phyloP scores from a whole-genome alignment of 305 asterid genomes.

The Fraxinus ornus region DNA sequence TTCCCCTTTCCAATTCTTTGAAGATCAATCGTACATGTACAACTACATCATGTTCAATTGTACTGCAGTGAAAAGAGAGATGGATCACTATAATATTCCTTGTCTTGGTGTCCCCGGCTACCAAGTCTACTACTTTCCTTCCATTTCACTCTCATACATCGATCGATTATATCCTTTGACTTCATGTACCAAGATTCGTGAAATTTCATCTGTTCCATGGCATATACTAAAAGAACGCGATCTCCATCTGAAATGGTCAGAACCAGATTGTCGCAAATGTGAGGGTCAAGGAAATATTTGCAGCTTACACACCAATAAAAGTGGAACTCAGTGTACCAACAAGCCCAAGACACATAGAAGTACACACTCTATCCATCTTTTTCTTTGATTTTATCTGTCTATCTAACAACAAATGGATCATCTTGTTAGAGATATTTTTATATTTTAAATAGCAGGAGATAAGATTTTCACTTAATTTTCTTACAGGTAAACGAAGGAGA shows the following conservation, averaged over 20 bases:
- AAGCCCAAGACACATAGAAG: not conserved
- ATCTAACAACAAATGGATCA: not conserved
- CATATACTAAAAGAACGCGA: rapidly evolving
- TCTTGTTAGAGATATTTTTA: not conserved
- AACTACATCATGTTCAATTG: constrained; percentile 9
- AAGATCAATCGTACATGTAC: rapidly evolving
- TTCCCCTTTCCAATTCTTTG: not conserved
- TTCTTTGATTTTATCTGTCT: not conserved
- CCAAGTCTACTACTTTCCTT: not conserved
- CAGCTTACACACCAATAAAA: not conserved
- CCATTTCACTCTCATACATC: not conserved
- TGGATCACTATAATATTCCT: not conserved
- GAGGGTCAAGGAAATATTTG: constrained; percentile 19
- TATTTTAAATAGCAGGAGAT: not conserved
- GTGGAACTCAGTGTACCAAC: not conserved
- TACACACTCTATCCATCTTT: not conserved
- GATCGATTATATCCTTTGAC: too few species aligned
- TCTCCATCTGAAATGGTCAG: constrained; percentile 16
- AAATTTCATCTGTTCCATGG: not conserved
- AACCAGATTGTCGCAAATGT: constrained; percentile 23
- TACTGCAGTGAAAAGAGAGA: not conserved
- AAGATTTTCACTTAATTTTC: not conserved
- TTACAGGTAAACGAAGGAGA: not conserved
- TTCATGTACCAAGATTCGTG: constrained; percentile 6
- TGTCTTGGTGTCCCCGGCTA: not conserved